Conservation (phyloP, 371 early-diverging fungal species). For the Circinella umbellata region DNA sequence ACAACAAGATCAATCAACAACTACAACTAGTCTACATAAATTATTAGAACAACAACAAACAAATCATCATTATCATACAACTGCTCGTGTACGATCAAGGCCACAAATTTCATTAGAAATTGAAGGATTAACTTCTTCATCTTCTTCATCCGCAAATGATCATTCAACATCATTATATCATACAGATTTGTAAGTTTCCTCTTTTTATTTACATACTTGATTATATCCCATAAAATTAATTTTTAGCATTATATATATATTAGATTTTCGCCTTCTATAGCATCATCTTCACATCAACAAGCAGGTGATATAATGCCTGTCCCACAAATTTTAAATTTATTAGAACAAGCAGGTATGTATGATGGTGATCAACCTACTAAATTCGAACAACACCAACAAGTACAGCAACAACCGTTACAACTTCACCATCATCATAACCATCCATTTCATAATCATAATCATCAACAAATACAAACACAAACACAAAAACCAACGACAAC, state of each 20-base stretch:
- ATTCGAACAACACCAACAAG: neutral
- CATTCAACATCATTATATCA: neutral
- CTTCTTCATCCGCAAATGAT: slow-evolving; percentile 1
- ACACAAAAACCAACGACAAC: slow-evolving; percentile 8
- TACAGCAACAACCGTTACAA: neutral
- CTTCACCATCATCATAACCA: no score
- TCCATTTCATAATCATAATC: no score
- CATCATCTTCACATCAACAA: neutral
- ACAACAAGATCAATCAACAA: neutral
- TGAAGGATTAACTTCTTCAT: slow-evolving; percentile 3
- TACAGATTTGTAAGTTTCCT: slow-evolving; percentile 2
- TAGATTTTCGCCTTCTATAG: slow-evolving; percentile 7
- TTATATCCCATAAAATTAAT: no score
- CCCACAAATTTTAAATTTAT: slow-evolving; percentile 17
- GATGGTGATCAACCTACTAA: slow-evolving; percentile 17
- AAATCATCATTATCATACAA: neutral
- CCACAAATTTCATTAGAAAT: slow-evolving; percentile 16
- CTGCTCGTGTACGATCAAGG: slow-evolving; percentile 10
- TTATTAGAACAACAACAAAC: slow-evolving; percentile 13
- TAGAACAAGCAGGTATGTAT: slow-evolving; percentile 22
- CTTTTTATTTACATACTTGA: neutral
- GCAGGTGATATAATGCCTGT: slow-evolving; percentile 13
- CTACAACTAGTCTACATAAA: neutral
- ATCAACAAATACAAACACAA: neutral
- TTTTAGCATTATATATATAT: no score